Evolutionary conservation across 1,284 basidiomycete genomes (phyloP).

Genomic region (Tremellales sp.): DNA sequence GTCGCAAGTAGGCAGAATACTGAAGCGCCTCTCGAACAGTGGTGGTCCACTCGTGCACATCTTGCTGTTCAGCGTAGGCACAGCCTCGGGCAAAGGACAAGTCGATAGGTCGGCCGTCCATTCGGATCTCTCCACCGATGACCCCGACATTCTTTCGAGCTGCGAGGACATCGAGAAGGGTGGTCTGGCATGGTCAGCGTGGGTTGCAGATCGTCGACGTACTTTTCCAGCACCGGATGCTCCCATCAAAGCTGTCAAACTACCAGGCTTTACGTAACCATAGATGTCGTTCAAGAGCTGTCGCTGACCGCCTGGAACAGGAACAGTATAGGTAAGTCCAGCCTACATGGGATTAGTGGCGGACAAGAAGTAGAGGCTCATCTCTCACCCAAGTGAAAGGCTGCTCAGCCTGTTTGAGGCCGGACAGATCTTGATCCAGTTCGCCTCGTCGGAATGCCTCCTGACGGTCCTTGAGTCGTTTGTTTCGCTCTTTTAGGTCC

Average conservation of each 20-base stretch:
- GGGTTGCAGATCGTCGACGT: slow-evolving; percentile 4
- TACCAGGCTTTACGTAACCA: slow-evolving; percentile 57
- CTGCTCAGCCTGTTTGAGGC: slow-evolving; percentile 44
- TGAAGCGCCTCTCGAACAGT: slow-evolving; percentile 59
- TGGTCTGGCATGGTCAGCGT: slow-evolving; percentile 40
- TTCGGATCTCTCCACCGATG: slow-evolving; percentile 51
- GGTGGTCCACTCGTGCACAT: slow-evolving; percentile 79
- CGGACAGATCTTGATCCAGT: slow-evolving; percentile 46
- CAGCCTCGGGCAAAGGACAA: slow-evolving; percentile 52
- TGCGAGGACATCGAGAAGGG: slow-evolving; percentile 56
- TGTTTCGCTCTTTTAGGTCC: slow-evolving; percentile 66
- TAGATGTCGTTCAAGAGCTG: slow-evolving; percentile 54
- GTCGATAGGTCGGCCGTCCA: slow-evolving; percentile 54
- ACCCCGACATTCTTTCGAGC: slow-evolving; percentile 55
- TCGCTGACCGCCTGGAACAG: slow-evolving; percentile 53
- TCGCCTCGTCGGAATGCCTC: slow-evolving; percentile 46
- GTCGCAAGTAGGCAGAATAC: slow-evolving; percentile 59
- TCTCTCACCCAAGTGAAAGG: slow-evolving; percentile 53
- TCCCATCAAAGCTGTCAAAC: slow-evolving; percentile 60
- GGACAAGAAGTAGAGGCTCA: too few relatives aligned
- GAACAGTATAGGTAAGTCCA: slow-evolving; percentile 51
- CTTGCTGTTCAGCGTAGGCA: slow-evolving; percentile 68
- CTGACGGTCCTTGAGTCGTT: slow-evolving; percentile 58
- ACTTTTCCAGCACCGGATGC: slow-evolving; percentile 56
- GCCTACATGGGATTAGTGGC: slow-evolving; percentile 1